Evolutionary conservation across 139 green algal genomes (phyloP).

Genomic region (Diplosphaera chodatii): DNA sequence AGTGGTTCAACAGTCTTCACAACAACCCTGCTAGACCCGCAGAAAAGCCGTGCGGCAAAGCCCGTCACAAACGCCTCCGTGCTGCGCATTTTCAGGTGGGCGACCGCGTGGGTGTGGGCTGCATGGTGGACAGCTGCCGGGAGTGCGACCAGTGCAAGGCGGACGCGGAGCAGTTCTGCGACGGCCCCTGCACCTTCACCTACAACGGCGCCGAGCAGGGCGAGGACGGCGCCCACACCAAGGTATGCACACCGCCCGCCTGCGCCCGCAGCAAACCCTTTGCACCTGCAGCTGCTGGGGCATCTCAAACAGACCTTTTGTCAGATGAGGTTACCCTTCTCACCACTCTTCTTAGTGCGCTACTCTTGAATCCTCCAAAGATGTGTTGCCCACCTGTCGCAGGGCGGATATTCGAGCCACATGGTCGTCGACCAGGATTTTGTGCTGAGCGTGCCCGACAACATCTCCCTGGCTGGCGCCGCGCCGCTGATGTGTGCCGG

Average conservation of each 20-base stretch:
- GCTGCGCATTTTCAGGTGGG: slow-evolving; percentile 4
- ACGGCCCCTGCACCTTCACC: neutral
- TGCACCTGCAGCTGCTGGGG: too few species aligned
- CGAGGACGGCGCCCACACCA: neutral
- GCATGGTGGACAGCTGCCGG: slow-evolving; percentile 43
- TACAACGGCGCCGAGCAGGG: neutral
- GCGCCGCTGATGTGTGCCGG: slow-evolving; percentile 23
- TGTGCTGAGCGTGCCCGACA: slow-evolving; percentile 14
- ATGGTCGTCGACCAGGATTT: slow-evolving; percentile 8
- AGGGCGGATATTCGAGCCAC: slow-evolving; percentile 13
- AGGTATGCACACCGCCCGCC: too few species aligned
- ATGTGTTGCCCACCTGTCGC: neutral
- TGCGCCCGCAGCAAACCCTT: too few species aligned
- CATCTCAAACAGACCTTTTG: too few species aligned
- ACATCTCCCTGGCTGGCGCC: slow-evolving; percentile 7
- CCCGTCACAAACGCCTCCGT: neutral
- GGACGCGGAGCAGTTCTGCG: slow-evolving; percentile 49
- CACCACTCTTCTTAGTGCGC: neutral
- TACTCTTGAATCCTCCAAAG: neutral
- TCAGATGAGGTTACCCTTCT: too few species aligned
- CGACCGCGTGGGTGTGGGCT: slow-evolving; percentile 40
- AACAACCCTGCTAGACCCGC: too few species aligned
- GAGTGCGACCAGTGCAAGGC: slow-evolving; percentile 38
- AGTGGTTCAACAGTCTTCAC: too few species aligned
- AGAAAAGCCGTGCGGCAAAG: too few species aligned